Conservation (phyloP, 768 basidiomycete genomes). For the Phanerochaete sordida region DNA sequence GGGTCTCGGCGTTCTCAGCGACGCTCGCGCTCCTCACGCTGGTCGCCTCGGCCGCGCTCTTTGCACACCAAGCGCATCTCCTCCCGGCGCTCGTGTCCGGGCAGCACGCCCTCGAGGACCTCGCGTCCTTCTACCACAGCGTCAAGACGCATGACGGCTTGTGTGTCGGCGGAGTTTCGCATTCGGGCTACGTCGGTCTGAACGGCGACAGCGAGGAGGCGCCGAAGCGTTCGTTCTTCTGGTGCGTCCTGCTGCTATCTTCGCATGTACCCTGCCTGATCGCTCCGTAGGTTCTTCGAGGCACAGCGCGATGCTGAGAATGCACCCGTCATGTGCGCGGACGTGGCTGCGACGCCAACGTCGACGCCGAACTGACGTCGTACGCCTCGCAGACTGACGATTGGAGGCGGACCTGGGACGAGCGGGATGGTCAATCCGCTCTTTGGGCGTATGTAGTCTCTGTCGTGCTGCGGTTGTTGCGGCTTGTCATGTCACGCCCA, state of each 20-base stretch:
- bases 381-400: slow-evolving; percentile 21
- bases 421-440: slow-evolving; percentile 28
- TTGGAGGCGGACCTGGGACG: slow-evolving; percentile 32
- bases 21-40: too few relatives aligned
- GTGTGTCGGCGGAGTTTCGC: slow-evolving; percentile 8
- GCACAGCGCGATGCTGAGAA: slow-evolving; percentile 25
- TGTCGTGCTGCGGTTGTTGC: neutral
- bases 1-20: too few relatives aligned
- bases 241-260: slow-evolving; percentile 1
- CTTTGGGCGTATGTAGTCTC: slow-evolving; percentile 12
- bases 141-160: slow-evolving; percentile 1
- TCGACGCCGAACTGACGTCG: neutral
- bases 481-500: neutral
- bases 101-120: too few relatives aligned
- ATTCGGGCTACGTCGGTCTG: slow-evolving; percentile 29
- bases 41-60: too few relatives aligned
- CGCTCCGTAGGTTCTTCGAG: slow-evolving; percentile 26
- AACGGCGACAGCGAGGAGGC: slow-evolving; percentile 21
- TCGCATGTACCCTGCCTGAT: neutral
- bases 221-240: slow-evolving; percentile 20
- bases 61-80: too few relatives aligned
- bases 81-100: too few relatives aligned
- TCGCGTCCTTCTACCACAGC: neutral
- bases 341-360: neutral
- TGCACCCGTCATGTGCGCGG: slow-evolving; percentile 29